These are phyloP conservation scores for Polytolypa hystricis DNA, from an alignment of 2,329 filamentous ascomycete species.

Conservation along the genomic window DNA sequence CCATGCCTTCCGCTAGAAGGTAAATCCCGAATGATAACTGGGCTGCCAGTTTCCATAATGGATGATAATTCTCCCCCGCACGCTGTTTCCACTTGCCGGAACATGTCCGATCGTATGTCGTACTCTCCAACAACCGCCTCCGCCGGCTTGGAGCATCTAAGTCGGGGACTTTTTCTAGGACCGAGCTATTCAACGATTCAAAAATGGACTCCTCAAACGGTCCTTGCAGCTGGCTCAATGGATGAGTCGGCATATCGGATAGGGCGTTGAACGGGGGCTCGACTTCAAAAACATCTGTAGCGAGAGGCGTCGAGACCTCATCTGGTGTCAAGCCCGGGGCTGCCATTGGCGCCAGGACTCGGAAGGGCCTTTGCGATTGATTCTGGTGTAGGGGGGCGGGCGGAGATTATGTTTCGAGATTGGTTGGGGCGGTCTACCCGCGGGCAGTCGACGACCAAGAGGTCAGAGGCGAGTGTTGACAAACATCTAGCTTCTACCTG, in stretches of 20 bases:
- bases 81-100: conserved; percentile 66
- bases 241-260: conserved; percentile 25
- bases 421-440: too few relatives aligned
- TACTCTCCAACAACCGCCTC: conserved; percentile 56
- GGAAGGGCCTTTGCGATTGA: too few relatives aligned
- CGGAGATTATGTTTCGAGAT: too few relatives aligned
- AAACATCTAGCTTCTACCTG: too few relatives aligned
- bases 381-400: too few relatives aligned
- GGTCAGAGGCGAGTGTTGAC: too few relatives aligned
- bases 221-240: conserved; percentile 32
- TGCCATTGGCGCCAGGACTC: too few relatives aligned
- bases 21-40: conserved; percentile 93
- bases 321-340: too few relatives aligned
- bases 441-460: too few relatives aligned
- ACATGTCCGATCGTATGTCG: conserved; percentile 58
- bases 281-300: neutral
- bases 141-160: conserved; percentile 41
- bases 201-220: conserved; percentile 37
- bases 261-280: neutral
- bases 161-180: conserved; percentile 21
- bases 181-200: conserved; percentile 21
- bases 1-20: conserved; percentile 69
- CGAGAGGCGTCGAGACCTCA: too few relatives aligned
- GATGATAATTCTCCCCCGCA: conserved; percentile 67
- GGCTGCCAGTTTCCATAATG: conserved; percentile 77